Percentiles rank a stretch among this genome's conserved stretches.
Evolutionary conservation across 192 early-diverging fungal genomes (phyloP).

Genomic region (Umbelopsis vinacea): DNA sequence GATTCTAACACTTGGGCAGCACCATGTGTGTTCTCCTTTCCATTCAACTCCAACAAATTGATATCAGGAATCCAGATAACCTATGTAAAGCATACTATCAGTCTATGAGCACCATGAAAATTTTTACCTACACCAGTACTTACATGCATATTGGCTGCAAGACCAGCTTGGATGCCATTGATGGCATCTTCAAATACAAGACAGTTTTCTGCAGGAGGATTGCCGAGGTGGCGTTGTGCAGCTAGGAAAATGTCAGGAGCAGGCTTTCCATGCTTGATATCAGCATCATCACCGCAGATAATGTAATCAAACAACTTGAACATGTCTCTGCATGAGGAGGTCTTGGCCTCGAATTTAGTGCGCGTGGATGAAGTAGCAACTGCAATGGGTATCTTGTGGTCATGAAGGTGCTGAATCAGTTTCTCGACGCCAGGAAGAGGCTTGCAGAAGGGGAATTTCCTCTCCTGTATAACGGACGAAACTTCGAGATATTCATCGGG

Average conservation of each 20-base stretch:
- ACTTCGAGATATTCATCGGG: constrained; percentile 80
- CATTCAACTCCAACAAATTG: constrained; percentile 48
- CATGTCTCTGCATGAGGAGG: constrained; percentile 65
- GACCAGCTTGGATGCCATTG: constrained; percentile 82
- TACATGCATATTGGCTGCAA: constrained; percentile 80
- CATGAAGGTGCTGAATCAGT: constrained; percentile 76
- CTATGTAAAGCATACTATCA: constrained; percentile 14
- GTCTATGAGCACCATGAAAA: too few species aligned
- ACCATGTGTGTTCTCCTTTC: constrained; percentile 44
- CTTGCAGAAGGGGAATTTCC: constrained; percentile 64
- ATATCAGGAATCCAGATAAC: constrained; percentile 92
- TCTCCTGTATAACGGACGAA: constrained; percentile 54
- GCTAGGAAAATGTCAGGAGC: constrained; percentile 89
- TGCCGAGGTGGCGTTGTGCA: constrained; percentile 65
- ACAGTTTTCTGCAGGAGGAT: constrained; percentile 54
- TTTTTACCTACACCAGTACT: constrained; percentile 1
- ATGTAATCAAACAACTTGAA: constrained; percentile 84
- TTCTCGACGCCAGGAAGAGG: constrained; percentile 71
- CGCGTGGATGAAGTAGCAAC: constrained; percentile 84
- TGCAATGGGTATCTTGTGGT: constrained; percentile 77
- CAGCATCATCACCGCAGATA: constrained; percentile 88
- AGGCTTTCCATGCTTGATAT: constrained; percentile 82
- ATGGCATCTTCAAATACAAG: constrained; percentile 95
- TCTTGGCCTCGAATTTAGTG: constrained; percentile 78
- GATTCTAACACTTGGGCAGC: constrained; percentile 64